Evolutionary conservation across 306 rosid species (phyloP).

Genomic region (Pachyrhizus erosus): DNA sequence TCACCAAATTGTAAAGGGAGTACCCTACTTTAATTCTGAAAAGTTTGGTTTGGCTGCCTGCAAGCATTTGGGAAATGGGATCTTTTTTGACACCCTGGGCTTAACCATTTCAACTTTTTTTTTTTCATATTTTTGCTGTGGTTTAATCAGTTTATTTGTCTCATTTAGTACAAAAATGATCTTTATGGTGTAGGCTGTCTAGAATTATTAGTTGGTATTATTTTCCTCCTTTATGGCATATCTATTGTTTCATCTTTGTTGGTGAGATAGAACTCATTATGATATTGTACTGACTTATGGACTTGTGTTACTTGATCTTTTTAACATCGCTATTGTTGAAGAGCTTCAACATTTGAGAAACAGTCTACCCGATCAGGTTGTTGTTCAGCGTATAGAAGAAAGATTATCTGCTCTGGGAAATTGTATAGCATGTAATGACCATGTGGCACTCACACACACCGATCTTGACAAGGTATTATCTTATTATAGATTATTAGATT

Average conservation of each 20-base stretch:
- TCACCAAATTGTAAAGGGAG: background rate
- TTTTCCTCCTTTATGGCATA: background rate
- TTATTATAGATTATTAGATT: background rate
- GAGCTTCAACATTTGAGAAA: slow-evolving; percentile 93
- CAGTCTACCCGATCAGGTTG: slow-evolving; percentile 84
- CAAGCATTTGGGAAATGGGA: background rate
- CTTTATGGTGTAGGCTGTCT: background rate
- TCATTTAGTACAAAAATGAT: background rate
- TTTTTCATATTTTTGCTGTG: background rate
- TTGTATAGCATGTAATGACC: slow-evolving; percentile 92
- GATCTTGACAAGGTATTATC: slow-evolving; percentile 87
- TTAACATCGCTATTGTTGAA: slow-evolving; percentile 39
- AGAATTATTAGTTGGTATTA: background rate
- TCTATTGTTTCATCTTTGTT: slow-evolving; percentile 6
- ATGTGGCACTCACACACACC: slow-evolving; percentile 92
- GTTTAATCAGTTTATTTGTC: background rate
- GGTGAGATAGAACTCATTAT: background rate
- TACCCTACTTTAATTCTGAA: background rate
- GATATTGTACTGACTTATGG: slow-evolving; percentile 14
- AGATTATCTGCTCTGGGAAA: slow-evolving; percentile 90
- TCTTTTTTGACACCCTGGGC: background rate
- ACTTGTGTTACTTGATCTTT: slow-evolving; percentile 14
- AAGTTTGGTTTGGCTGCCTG: background rate
- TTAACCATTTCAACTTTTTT: background rate
- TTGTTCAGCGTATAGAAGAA: slow-evolving; percentile 91